Percentiles rank a stretch among this genome's conserved stretches.
Evolutionary conservation across 1,139 yeast species (phyloP).

Genomic region (Dujonia santamariae): DNA sequence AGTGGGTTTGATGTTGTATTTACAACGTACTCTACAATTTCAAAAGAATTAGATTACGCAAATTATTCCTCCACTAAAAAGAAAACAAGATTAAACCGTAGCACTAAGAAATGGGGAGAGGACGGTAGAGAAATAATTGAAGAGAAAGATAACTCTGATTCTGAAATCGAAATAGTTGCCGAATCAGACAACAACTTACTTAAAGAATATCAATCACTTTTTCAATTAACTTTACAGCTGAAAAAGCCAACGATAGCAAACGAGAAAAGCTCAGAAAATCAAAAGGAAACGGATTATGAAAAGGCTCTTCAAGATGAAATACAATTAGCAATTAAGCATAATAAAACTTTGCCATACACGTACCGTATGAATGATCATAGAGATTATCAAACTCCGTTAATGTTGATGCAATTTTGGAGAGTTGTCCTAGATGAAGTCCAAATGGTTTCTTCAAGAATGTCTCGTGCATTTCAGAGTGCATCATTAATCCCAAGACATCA

Average conservation of each 20-base stretch:
- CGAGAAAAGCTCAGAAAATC: slow-evolving; percentile 18
- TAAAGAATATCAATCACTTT: slow-evolving; percentile 24
- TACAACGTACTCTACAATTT: slow-evolving; percentile 68
- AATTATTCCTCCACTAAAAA: slow-evolving; percentile 61
- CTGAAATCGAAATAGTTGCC: slow-evolving; percentile 1
- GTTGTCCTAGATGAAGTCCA: slow-evolving; percentile 92
- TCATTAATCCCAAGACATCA: slow-evolving; percentile 78
- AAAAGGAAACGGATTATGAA: slow-evolving; percentile 33
- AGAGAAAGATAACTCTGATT: neutral
- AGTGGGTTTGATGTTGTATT: slow-evolving; percentile 73
- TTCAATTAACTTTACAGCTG: slow-evolving; percentile 25
- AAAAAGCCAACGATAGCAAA: slow-evolving; percentile 32
- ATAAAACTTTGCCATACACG: slow-evolving; percentile 20
- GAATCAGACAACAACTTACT: slow-evolving; percentile 13
- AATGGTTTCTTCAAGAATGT: slow-evolving; percentile 74
- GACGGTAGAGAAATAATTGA: slow-evolving; percentile 2
- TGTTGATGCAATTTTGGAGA: slow-evolving; percentile 85
- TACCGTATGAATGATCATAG: slow-evolving; percentile 16
- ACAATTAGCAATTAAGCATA: slow-evolving; percentile 30
- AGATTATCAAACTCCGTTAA: slow-evolving; percentile 78
- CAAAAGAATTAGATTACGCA: slow-evolving; percentile 81
- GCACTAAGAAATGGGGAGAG: slow-evolving; percentile 9
- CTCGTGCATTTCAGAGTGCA: slow-evolving; percentile 79
- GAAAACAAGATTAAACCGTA: slow-evolving; percentile 38
- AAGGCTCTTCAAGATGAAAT: slow-evolving; percentile 37